Base-by-base conservation (phyloP, 108 stramenopile species). In the Discostella pseudostelligera region DNA sequence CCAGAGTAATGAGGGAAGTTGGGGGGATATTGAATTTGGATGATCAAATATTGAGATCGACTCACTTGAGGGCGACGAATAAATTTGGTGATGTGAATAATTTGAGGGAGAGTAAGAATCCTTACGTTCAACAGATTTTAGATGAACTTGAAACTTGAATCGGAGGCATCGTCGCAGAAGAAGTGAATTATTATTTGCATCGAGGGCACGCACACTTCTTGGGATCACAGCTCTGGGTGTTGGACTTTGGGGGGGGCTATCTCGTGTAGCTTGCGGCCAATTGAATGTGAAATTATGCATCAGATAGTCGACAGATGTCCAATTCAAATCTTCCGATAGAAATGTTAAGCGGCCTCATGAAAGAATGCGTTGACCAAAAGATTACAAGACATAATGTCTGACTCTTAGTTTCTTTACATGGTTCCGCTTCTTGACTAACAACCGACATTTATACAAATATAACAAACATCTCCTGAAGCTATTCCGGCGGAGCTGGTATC, bases 31-130 rank as follows among this genome's bases (percentile, higher is more conserved):
- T 90, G 60, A 72, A 78, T 26, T 62, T 86, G 83, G 73, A 94
- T 57, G 88, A 89, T 56, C 68, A 88, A 37, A 76, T 94, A 26
- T 69, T 94, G 49, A 70, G 92, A 39, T 61, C 74, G 45, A 90
- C 89, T 14, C 89, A 94, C 80, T 65, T 94, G 47, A 82, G 79
- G 73, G 80, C 85, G 3, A 54, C 84, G 73, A 84, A 84, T 53
- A 84, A 79, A 51, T 65, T 94, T 37, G 72, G 81, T 53, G 83
- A 74, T 59, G 74, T 94, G 26, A 88, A 86, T 60, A 85, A 83
- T 69, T 61, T 74, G 29, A 67, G 80, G 62, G 86, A 87, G 51
- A 84, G 84, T 39, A 87, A 86, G 71, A 94, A 94, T 86, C 92
- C 88, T 12, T 94, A 87, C 62, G 76, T 94, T 40, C 80, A 85